A percentile compares a stretch with the other conserved stretches of the same genome.
Conservation (phyloP, 768 basidiomycete genomes). For the Omphalotus guepiniiformis region DNA sequence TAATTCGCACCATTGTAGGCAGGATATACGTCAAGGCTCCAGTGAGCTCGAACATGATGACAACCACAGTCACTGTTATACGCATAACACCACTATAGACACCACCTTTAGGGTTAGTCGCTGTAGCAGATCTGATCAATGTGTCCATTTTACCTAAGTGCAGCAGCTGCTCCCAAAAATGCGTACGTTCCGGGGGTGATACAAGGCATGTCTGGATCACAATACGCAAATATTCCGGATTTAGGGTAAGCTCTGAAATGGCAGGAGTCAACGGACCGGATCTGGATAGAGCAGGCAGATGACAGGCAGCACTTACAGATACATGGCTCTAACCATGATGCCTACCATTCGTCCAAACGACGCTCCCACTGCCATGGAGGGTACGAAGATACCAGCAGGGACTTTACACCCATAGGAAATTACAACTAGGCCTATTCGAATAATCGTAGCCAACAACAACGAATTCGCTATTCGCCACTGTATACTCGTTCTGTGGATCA, state of each 20-base stretch:
- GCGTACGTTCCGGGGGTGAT: constrained; percentile 99
- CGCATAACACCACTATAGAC: constrained; percentile 84
- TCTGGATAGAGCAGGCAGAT: background rate
- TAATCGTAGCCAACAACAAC: constrained; percentile 83
- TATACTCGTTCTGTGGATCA: constrained; percentile 57
- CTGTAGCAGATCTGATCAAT: background rate
- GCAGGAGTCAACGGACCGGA: background rate
- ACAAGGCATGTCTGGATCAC: constrained; percentile 89
- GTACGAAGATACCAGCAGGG: constrained; percentile 96
- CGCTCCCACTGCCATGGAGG: constrained; percentile 98
- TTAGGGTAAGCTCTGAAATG: constrained; percentile 3
- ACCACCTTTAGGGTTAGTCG: background rate
- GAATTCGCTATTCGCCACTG: constrained; percentile 98
- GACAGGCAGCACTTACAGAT: constrained; percentile 47
- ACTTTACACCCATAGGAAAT: constrained; percentile 96
- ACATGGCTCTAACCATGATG: constrained; percentile 91
- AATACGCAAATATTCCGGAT: constrained; percentile 79
- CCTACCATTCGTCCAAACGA: constrained; percentile 97
- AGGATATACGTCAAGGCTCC: constrained; percentile 96
- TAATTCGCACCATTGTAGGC: constrained; percentile 87
- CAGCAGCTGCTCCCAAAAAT: constrained; percentile 94
- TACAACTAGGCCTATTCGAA: constrained; percentile 82
- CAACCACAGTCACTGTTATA: constrained; percentile 96
- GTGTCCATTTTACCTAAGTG: constrained; percentile 59
- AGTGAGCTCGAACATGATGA: constrained; percentile 96